Conservation (phyloP, 148 eudicot genomes). For the Pharnaceum exiguum region DNA sequence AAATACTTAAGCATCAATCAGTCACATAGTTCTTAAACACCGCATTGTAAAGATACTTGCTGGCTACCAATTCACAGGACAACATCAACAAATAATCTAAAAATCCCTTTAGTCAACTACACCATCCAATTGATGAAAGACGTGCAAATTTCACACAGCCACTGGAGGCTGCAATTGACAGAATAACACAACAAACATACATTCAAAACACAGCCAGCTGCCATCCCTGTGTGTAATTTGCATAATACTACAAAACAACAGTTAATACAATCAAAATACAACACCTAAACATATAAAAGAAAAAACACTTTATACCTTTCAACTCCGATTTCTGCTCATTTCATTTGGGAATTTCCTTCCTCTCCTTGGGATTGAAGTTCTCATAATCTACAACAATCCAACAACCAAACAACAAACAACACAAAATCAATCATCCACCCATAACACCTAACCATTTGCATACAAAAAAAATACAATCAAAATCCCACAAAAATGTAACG, state of each 20-base stretch:
- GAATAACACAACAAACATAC: background rate
- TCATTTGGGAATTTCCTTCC: slow-evolving; percentile 78
- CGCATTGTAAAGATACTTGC: background rate
- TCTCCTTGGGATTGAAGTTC: slow-evolving; percentile 71
- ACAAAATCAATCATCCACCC: background rate
- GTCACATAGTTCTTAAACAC: background rate
- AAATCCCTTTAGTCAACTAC: too few relatives aligned
- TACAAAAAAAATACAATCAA: background rate
- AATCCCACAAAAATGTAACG: background rate
- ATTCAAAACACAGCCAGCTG: background rate
- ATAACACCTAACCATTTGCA: background rate
- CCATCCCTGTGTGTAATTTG: background rate
- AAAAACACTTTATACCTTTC: slow-evolving; percentile 43
- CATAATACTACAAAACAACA: background rate
- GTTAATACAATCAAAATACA: background rate
- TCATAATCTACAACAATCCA: slow-evolving; percentile 52
- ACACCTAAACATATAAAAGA: background rate
- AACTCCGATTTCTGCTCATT: slow-evolving; percentile 64
- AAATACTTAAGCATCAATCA: background rate
- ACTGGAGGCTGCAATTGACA: too few relatives aligned
- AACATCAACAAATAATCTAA: too few relatives aligned
- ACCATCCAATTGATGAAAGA: too few relatives aligned
- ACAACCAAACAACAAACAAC: background rate
- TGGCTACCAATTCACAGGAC: too few relatives aligned
- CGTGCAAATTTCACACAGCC: too few relatives aligned